Evolutionary conservation across 2,329 filamentous ascomycete genomes (phyloP).

Genomic region (Pseudogymnoascus sp.): DNA sequence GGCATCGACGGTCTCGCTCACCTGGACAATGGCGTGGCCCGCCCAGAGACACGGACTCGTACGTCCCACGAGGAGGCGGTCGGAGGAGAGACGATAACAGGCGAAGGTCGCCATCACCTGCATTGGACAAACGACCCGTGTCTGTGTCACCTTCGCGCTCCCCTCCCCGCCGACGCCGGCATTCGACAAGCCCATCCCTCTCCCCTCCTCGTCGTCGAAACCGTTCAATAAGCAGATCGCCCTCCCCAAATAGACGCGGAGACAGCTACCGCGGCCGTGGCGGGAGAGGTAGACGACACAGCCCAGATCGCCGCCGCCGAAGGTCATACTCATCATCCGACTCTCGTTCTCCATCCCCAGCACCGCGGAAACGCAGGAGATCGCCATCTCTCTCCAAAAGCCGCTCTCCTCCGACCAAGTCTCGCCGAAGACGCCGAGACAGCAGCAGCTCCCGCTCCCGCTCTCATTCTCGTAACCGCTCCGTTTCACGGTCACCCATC

Average conservation of each 20-base stretch:
- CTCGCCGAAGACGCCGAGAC: conserved; percentile 20
- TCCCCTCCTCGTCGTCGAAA: conserved; percentile 26
- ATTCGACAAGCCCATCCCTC: conserved; percentile 26
- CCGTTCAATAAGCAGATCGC: conserved; percentile 19
- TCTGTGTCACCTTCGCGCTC: conserved; percentile 27
- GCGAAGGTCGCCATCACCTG: conserved; percentile 22
- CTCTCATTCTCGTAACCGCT: conserved; percentile 20
- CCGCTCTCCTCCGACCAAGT: conserved; percentile 25
- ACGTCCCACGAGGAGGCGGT: conserved; percentile 27
- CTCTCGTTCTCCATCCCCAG: conserved; percentile 19
- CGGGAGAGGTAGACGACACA: conserved; percentile 24
- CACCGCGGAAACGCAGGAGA: conserved; percentile 26
- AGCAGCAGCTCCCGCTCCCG: conserved; percentile 28
- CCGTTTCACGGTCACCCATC: conserved; percentile 5
- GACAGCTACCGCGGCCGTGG: conserved; percentile 24
- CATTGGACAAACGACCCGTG: conserved; percentile 11
- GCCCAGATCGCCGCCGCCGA: conserved; percentile 25
- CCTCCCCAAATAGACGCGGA: conserved; percentile 24
- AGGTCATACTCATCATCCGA: conserved; percentile 23
- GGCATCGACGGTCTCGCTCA: conserved; percentile 35
- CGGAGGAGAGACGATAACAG: conserved; percentile 25
- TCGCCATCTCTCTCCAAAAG: conserved; percentile 25
- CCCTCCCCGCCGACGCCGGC: conserved; percentile 22
- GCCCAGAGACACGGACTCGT: conserved; percentile 27
- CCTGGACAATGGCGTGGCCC: conserved; percentile 32